Evolutionary conservation across 176 grass and related monocot species (phyloP).

Genomic region (Hordeum vulgare): DNA sequence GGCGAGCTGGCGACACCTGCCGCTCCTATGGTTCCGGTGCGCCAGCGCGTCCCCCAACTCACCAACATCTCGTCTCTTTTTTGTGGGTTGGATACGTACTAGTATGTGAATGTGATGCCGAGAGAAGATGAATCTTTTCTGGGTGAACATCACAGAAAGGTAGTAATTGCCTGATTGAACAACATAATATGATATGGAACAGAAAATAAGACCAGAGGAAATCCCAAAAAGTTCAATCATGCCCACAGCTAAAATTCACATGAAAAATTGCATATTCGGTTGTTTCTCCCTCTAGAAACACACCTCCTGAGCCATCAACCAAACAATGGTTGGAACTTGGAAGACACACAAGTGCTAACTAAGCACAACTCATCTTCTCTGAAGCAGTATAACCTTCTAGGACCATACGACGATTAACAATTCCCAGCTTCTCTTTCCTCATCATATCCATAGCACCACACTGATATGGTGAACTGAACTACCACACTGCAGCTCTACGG

Average conservation of each 20-base stretch:
- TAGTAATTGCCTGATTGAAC: too few species aligned
- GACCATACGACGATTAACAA: background rate
- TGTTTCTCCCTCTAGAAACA: background rate
- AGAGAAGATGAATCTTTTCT: too few species aligned
- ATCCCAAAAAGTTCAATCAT: background rate
- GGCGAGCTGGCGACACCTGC: background rate
- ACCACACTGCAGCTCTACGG: constrained; percentile 15
- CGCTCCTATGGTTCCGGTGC: background rate
- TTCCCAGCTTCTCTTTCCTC: background rate
- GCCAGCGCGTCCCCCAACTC: background rate
- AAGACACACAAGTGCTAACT: background rate
- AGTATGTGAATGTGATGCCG: too few species aligned
- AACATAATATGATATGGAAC: too few species aligned
- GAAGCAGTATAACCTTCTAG: background rate
- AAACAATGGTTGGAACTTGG: background rate
- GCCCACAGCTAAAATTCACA: background rate
- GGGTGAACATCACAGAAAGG: too few species aligned
- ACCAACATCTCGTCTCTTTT: background rate
- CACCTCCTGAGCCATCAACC: background rate
- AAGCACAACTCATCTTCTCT: background rate
- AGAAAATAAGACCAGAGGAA: background rate
- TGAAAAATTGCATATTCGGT: background rate
- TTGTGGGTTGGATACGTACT: too few species aligned
- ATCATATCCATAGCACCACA: background rate
- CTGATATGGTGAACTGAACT: background rate